Conservation (phyloP, 305 asterid species). For the Nicotiana rustica region DNA sequence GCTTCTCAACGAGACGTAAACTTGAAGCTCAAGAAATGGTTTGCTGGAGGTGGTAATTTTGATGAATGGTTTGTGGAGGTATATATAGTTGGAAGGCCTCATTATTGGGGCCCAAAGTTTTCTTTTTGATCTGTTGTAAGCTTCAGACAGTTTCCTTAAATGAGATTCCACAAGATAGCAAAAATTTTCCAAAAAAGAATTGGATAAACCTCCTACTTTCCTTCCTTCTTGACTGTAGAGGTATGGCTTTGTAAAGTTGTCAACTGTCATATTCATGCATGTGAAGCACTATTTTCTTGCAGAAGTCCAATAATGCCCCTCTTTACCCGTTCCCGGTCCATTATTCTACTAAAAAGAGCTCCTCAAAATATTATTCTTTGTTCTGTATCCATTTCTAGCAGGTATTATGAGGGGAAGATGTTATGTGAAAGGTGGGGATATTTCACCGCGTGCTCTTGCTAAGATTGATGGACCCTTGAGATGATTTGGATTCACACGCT, state of each 20-base stretch:
- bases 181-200: slow-evolving; percentile 35
- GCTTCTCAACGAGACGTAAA: slow-evolving; percentile 1
- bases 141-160: slow-evolving; percentile 39
- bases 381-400: slow-evolving; percentile 56
- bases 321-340: slow-evolving; percentile 55
- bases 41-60: slow-evolving; percentile 42
- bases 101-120: slow-evolving; percentile 51
- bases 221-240: slow-evolving; percentile 13
- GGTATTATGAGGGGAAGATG: slow-evolving; percentile 39
- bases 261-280: slow-evolving; percentile 30
- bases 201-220: slow-evolving; percentile 25
- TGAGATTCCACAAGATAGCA: slow-evolving; percentile 51
- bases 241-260: slow-evolving; percentile 18
- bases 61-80: slow-evolving; percentile 46
- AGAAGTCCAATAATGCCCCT: slow-evolving; percentile 39
- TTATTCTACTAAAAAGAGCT: slow-evolving; percentile 51
- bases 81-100: slow-evolving; percentile 49
- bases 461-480: neutral
- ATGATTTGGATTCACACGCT: slow-evolving; percentile 17
- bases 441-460: slow-evolving; percentile 10
- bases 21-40: slow-evolving; percentile 24
- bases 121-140: slow-evolving; percentile 33
- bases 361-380: slow-evolving; percentile 46
- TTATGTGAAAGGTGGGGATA: slow-evolving; percentile 28
- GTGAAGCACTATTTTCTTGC: slow-evolving; percentile 32